These are phyloP conservation scores for Metschnikowia arizonensis DNA, from an alignment of 805 yeast genomes.

Conservation along the genomic window DNA sequence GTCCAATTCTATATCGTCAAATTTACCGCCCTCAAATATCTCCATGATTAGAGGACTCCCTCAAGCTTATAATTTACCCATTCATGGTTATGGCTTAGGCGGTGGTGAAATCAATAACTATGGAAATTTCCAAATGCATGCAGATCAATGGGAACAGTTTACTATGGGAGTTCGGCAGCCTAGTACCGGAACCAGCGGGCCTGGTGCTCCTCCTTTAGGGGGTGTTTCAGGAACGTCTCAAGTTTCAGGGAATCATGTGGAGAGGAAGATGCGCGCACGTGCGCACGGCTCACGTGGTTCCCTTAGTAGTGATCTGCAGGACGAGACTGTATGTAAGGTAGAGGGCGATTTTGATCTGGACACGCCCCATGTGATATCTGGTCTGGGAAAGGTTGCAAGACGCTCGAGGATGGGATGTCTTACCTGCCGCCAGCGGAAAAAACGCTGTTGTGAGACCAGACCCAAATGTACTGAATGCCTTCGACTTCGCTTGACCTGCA, in stretches of 20 bases:
- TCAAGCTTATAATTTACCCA: conserved; percentile 10
- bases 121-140: conserved; percentile 11
- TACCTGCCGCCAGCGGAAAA: conserved; percentile 74
- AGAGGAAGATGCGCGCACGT: not conserved
- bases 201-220: not conserved
- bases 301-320: conserved; percentile 8
- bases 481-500: conserved; percentile 60
- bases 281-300: conserved; percentile 3
- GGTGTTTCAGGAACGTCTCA: too few species aligned
- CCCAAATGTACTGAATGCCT: conserved; percentile 67
- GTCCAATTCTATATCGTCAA: too few species aligned
- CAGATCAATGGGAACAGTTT: conserved; percentile 17
- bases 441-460: conserved; percentile 67
- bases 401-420: conserved; percentile 71
- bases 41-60: conserved; percentile 4
- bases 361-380: not conserved
- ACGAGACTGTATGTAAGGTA: conserved; percentile 5
- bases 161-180: conserved; percentile 10
- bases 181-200: not conserved
- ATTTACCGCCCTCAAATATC: not conserved
- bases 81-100: conserved; percentile 10
- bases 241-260: too few species aligned
- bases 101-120: conserved; percentile 8
- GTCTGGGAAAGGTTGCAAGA: conserved; percentile 25
- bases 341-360: conserved; percentile 1